phyloP scores from a whole-genome alignment of 2,329 filamentous ascomycete species.

The Seiridium unicorne region DNA sequence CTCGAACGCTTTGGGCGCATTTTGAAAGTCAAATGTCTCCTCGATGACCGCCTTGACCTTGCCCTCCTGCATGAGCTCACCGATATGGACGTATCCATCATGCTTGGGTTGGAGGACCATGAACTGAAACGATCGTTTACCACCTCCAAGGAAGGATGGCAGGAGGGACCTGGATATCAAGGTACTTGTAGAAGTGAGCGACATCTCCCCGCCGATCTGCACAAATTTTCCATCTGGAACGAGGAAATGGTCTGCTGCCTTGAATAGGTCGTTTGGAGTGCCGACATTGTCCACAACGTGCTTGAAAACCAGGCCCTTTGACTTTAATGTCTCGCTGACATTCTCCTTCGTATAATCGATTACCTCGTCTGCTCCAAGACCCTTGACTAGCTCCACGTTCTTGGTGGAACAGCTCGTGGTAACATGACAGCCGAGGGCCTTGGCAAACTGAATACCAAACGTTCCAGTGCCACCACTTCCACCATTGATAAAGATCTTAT shows the following conservation, averaged over 20 bases:
- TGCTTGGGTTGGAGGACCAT: slow-evolving; percentile 32
- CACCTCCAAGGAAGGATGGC: slow-evolving; percentile 35
- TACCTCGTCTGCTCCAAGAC: slow-evolving; percentile 60
- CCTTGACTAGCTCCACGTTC: slow-evolving; percentile 55
- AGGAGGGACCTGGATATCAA: slow-evolving; percentile 19
- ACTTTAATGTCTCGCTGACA: slow-evolving; percentile 41
- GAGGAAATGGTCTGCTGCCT: slow-evolving; percentile 49
- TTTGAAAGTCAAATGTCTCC: slow-evolving; percentile 51
- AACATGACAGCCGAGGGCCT: slow-evolving; percentile 55
- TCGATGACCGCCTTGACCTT: slow-evolving; percentile 58
- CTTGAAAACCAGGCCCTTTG: slow-evolving; percentile 44
- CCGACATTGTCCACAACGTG: slow-evolving; percentile 57
- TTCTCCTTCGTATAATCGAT: slow-evolving; percentile 54
- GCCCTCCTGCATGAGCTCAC: slow-evolving; percentile 54
- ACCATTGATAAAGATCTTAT: slow-evolving; percentile 60
- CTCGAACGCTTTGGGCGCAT: slow-evolving; percentile 56
- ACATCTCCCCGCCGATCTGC: slow-evolving; percentile 43
- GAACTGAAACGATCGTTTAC: slow-evolving; percentile 39
- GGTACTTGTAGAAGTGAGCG: slow-evolving; percentile 12
- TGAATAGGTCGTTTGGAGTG: slow-evolving; percentile 47
- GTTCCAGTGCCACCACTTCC: slow-evolving; percentile 58
- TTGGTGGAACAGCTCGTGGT: slow-evolving; percentile 53
- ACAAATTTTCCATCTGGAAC: slow-evolving; percentile 46
- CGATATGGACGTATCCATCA: slow-evolving; percentile 48
- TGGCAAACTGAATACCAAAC: slow-evolving; percentile 61